A percentile compares a stretch with the other conserved stretches of the same genome.
phyloP scores from a whole-genome alignment of 108 stramenopile genomes.

The Cyclotella kingstonii region DNA sequence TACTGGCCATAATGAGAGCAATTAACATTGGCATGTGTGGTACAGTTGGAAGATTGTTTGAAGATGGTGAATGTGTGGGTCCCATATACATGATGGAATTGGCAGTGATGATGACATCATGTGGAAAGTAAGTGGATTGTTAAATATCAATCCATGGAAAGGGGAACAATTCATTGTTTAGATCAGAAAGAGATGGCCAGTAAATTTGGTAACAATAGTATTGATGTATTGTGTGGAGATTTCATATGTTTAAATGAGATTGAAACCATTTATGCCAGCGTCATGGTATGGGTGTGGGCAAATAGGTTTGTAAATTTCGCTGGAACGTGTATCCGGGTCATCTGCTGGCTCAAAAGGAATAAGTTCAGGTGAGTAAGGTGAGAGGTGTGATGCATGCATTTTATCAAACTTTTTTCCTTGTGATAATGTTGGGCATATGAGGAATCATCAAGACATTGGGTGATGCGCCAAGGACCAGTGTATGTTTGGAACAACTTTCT shows the following conservation, averaged over 20 bases:
- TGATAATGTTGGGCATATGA: background rate
- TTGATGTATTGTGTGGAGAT: background rate
- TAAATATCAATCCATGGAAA: background rate
- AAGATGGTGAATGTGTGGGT: background rate
- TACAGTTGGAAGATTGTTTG: too few relatives aligned
- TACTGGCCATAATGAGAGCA: background rate
- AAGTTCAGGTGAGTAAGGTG: constrained; percentile 3
- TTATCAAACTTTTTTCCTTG: background rate
- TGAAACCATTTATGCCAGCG: constrained; percentile 9
- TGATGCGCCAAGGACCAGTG: constrained; percentile 17
- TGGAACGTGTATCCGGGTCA: constrained; percentile 1
- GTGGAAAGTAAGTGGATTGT: background rate
- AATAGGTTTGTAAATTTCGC: constrained; percentile 1
- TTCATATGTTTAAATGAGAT: background rate
- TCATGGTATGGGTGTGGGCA: background rate
- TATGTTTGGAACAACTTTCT: background rate
- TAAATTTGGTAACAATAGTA: background rate
- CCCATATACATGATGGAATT: background rate
- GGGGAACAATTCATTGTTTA: constrained; percentile 2
- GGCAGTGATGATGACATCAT: background rate
- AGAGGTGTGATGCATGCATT: constrained; percentile 7
- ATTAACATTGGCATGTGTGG: too few relatives aligned
- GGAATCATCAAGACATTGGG: background rate
- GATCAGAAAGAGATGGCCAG: constrained; percentile 1
- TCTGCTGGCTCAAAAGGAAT: constrained; percentile 1